These are phyloP conservation scores for Saccharomycopsis fibuligera DNA, from an alignment of 805 yeast species.

Conservation along the genomic window DNA sequence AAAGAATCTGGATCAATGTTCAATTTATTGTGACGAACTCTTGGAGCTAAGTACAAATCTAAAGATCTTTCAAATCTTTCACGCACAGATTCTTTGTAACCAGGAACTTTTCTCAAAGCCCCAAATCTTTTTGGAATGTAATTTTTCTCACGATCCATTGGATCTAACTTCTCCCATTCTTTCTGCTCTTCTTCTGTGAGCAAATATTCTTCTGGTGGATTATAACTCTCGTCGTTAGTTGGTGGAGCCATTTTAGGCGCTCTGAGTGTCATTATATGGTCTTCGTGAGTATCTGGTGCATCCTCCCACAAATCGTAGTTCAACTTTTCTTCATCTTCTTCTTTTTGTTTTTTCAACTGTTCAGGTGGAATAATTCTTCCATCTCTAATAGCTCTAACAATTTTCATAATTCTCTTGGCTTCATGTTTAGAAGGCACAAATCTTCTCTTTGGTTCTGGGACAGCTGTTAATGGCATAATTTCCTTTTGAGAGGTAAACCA, in stretches of 20 bases:
- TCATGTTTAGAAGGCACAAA: conserved; percentile 96
- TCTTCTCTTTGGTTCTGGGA: conserved; percentile 95
- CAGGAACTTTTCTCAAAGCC: conserved; percentile 88
- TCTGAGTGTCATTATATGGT: conserved; percentile 84
- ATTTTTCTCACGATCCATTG: conserved; percentile 70
- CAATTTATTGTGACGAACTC: conserved; percentile 84
- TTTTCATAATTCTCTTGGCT: conserved; percentile 93
- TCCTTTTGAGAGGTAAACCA: conserved; percentile 89
- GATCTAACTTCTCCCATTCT: conserved; percentile 63
- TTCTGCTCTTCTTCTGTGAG: conserved; percentile 70
- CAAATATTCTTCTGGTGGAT: conserved; percentile 95
- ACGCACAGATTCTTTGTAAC: conserved; percentile 75
- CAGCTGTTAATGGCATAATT: conserved; percentile 85
- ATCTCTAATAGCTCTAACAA: conserved; percentile 92
- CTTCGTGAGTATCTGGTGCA: conserved; percentile 50
- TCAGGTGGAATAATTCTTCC: conserved; percentile 84
- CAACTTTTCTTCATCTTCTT: conserved; percentile 41
- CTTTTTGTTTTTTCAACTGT: conserved; percentile 43
- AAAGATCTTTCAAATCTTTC: conserved; percentile 92
- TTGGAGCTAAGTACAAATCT: conserved; percentile 92
- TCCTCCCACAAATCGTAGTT: conserved; percentile 85
- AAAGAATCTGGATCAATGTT: conserved; percentile 94
- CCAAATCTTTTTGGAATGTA: conserved; percentile 76
- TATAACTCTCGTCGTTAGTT: conserved; percentile 91
- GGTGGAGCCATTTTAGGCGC: conserved; percentile 97